phyloP scores from a whole-genome alignment of 306 rosid species.

The Cotoneaster glaucophyllus region DNA sequence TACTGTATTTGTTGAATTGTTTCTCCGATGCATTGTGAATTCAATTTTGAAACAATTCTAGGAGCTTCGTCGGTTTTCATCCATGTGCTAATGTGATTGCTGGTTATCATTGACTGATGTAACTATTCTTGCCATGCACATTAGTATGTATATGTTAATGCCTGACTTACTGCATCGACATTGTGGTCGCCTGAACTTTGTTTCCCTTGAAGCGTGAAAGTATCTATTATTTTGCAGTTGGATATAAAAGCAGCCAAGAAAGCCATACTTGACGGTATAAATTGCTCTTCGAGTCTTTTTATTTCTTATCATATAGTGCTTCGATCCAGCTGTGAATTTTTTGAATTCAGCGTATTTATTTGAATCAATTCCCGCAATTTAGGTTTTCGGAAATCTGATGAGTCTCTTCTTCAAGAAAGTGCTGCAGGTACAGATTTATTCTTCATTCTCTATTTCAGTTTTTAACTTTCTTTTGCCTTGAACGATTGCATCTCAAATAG shows the following conservation, averaged over 20 bases:
- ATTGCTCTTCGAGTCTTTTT: not conserved
- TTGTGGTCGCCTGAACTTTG: conserved; percentile 14
- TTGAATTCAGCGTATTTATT: conserved; percentile 2
- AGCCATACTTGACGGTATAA: conserved; percentile 77
- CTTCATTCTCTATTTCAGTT: not conserved
- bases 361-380: conserved; percentile 4
- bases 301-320: not conserved
- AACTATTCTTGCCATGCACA: not conserved
- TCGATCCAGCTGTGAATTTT: not conserved
- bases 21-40: not conserved
- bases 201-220: not conserved
- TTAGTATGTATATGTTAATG: not conserved
- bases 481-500: not conserved
- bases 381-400: conserved; percentile 82
- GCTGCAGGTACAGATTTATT: conserved; percentile 38
- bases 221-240: conserved; percentile 45
- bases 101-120: not conserved
- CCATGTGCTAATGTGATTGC: not conserved
- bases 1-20: not conserved
- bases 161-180: conserved; percentile 6
- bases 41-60: not conserved
- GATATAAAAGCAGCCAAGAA: conserved; percentile 70
- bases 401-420: conserved; percentile 71
- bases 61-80: not conserved
- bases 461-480: not conserved